These are phyloP conservation scores for Simplicillium sp. DNA, from an alignment of 2,329 filamentous ascomycete species.

Conservation along the genomic window DNA sequence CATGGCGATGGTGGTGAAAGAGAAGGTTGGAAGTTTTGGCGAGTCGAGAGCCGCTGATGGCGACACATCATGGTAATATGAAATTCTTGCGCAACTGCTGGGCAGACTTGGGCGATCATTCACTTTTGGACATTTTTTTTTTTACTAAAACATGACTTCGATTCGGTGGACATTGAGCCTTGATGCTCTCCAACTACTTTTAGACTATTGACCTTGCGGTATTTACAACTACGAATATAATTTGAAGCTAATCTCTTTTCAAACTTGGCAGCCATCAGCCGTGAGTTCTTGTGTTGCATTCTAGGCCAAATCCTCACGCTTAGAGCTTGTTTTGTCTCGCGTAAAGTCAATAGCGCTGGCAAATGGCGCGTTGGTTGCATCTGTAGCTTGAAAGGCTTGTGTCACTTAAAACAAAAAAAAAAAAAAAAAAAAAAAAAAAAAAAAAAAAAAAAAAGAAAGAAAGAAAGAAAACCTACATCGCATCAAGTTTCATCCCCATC, in stretches of 20 bases:
- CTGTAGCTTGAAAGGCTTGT: too few relatives aligned
- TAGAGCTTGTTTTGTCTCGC: too few relatives aligned
- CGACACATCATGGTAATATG: neutral
- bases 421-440: too few relatives aligned
- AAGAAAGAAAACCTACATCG: too few relatives aligned
- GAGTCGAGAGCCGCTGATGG: constrained; percentile 39
- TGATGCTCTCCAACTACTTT: neutral
- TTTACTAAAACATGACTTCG: neutral
- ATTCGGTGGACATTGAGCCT: neutral
- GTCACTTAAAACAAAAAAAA: too few relatives aligned
- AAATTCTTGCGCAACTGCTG: neutral
- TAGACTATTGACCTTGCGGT: neutral
- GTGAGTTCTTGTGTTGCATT: too few relatives aligned
- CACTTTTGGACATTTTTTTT: neutral
- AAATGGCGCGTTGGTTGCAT: too few relatives aligned
- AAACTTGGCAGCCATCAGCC: too few relatives aligned
- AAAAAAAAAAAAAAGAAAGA: too few relatives aligned
- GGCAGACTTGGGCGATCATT: neutral
- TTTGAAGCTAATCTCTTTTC: neutral
- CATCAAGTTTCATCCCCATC: too few relatives aligned
- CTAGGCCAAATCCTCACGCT: too few relatives aligned
- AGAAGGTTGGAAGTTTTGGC: constrained; percentile 85
- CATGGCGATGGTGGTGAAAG: constrained; percentile 56
- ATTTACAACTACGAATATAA: neutral
- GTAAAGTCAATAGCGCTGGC: too few relatives aligned